Conservation (phyloP, 2,329 filamentous ascomycete genomes). For the Rhynchosporium agropyri region DNA sequence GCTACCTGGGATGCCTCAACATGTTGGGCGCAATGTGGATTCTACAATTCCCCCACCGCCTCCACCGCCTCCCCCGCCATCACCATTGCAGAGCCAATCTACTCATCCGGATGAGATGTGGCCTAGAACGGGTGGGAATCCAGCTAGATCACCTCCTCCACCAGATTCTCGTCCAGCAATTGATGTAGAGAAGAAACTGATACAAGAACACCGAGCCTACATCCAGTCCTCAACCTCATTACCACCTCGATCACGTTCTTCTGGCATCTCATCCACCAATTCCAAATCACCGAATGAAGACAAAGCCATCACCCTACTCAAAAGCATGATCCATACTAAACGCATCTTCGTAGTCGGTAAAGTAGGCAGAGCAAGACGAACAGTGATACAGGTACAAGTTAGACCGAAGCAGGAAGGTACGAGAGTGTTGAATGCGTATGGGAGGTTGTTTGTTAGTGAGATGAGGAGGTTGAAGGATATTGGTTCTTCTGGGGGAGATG, state of each 20-base stretch:
- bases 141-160: neutral
- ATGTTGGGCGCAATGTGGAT: too few species aligned
- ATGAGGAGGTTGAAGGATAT: neutral
- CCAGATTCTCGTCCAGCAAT: too few species aligned
- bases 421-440: slow-evolving; percentile 7
- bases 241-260: too few species aligned
- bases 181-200: too few species aligned
- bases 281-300: neutral
- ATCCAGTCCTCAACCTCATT: too few species aligned
- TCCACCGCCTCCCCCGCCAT: neutral
- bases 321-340: neutral
- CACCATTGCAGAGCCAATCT: neutral
- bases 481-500: neutral
- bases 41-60: neutral
- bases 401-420: neutral
- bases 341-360: slow-evolving; percentile 2
- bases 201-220: too few species aligned
- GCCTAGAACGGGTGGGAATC: neutral
- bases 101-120: neutral
- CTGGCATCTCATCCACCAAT: neutral
- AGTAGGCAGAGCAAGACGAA: neutral
- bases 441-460: neutral
- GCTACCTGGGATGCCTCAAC: slow-evolving; percentile 49
- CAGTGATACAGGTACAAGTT: neutral
- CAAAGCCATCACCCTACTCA: neutral